A percentile compares a stretch with the other conserved stretches of the same genome.
phyloP scores from a whole-genome alignment of 306 rosid species.

The Luffa aegyptiaca region DNA sequence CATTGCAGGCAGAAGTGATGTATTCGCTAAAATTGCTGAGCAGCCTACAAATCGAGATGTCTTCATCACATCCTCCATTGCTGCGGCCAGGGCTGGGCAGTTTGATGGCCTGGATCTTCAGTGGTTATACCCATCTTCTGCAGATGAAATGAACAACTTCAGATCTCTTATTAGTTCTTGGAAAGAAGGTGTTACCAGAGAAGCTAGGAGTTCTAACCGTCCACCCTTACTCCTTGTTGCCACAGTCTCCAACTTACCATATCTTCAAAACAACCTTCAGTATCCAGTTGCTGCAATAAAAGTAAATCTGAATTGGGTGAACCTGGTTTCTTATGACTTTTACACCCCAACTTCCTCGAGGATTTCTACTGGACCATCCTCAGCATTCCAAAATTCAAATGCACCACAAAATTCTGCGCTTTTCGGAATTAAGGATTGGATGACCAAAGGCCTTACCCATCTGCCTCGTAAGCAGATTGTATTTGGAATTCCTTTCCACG shows the following conservation, averaged over 20 bases:
- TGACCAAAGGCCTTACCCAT: not conserved
- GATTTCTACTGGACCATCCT: not conserved
- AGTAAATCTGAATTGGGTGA: not conserved
- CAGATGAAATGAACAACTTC: not conserved
- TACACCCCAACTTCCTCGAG: not conserved
- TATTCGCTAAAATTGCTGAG: not conserved
- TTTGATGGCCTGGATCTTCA: not conserved
- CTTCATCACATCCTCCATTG: not conserved
- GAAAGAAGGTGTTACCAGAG: not conserved
- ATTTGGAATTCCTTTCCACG: not conserved
- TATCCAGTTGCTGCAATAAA: not conserved
- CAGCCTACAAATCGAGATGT: not conserved
- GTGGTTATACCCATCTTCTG: not conserved
- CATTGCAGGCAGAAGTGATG: not conserved
- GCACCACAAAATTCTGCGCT: not conserved
- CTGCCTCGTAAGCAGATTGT: not conserved
- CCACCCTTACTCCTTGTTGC: not conserved
- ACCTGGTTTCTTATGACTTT: not conserved
- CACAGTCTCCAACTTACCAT: not conserved
- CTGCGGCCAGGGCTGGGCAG: not conserved
- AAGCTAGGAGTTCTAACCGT: not conserved
- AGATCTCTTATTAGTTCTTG: not conserved
- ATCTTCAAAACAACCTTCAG: not conserved
- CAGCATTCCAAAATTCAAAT: not conserved
- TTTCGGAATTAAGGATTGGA: not conserved